These are phyloP conservation scores for Nicotiana noctiflora DNA, from an alignment of 257 asterid genomes.

Conservation along the genomic window DNA sequence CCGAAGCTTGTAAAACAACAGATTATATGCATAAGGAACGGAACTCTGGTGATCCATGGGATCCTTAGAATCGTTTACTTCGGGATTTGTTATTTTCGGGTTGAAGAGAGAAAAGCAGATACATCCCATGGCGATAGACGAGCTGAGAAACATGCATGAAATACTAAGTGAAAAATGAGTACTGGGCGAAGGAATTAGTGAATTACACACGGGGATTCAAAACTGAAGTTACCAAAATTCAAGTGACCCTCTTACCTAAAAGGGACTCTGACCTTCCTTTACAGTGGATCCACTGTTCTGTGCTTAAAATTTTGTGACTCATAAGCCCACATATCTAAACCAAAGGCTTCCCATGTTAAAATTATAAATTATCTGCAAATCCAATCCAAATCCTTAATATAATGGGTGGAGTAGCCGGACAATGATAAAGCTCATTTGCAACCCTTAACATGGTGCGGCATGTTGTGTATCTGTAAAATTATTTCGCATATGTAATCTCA, in stretches of 20 bases:
- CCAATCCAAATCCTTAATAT: neutral
- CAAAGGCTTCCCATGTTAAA: neutral
- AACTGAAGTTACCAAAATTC: neutral
- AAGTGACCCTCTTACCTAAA: neutral
- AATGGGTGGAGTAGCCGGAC: neutral
- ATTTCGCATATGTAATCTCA: neutral
- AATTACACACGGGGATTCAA: neutral
- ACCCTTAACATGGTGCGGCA: neutral
- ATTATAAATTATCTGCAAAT: neutral
- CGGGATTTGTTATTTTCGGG: neutral
- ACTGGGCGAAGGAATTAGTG: neutral
- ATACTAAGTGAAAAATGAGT: neutral
- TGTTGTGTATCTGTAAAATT: neutral
- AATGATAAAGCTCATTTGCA: neutral
- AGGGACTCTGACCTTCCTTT: neutral
- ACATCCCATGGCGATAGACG: neutral
- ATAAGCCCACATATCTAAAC: neutral
- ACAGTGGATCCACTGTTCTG: neutral
- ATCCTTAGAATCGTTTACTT: neutral
- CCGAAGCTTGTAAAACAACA: neutral
- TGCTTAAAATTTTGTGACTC: neutral
- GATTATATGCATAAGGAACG: neutral
- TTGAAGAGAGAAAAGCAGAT: neutral
- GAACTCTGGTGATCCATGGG: neutral
- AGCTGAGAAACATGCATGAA: neutral